Conservation (phyloP, 768 basidiomycete genomes). For the Hygrocybe punicea region DNA sequence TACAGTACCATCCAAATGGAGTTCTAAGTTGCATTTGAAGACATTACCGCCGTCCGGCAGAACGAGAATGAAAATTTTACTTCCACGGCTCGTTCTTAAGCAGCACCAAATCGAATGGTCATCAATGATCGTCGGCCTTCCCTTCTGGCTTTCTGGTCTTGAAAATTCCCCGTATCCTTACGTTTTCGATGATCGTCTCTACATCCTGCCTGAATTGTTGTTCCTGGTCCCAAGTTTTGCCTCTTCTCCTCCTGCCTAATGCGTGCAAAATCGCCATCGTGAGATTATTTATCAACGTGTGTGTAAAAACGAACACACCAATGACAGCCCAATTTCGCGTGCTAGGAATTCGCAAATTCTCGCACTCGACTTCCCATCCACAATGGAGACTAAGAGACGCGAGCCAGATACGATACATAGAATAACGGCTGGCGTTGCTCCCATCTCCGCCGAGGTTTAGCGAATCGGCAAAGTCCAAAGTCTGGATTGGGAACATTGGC, state of each 20-base stretch:
- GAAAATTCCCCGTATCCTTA: constrained; percentile 64
- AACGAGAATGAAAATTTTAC: too few species aligned
- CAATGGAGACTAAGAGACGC: constrained; percentile 65
- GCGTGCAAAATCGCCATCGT: neutral
- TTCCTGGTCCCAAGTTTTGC: constrained; percentile 20
- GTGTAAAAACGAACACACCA: constrained; percentile 52
- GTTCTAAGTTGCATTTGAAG: too few species aligned
- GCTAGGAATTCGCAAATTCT: constrained; percentile 84
- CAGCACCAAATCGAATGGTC: too few species aligned
- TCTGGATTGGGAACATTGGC: constrained; percentile 28
- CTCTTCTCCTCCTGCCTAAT: constrained; percentile 32
- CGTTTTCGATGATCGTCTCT: constrained; percentile 50
- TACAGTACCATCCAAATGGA: too few species aligned
- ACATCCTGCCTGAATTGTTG: constrained; percentile 42
- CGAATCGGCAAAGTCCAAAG: constrained; percentile 30
- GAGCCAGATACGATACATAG: constrained; percentile 84
- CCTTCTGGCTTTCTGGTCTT: constrained; percentile 71
- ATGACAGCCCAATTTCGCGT: constrained; percentile 92
- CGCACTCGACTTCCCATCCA: constrained; percentile 87
- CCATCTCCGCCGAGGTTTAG: constrained; percentile 65
- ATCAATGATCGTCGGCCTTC: constrained; percentile 44
- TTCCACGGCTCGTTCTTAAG: too few species aligned
- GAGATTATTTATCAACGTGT: constrained; percentile 2
- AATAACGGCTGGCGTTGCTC: constrained; percentile 64
- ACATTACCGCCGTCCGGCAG: too few species aligned